Conservation (phyloP, 805 yeast species). For the Ogataea nitratoaversa region DNA sequence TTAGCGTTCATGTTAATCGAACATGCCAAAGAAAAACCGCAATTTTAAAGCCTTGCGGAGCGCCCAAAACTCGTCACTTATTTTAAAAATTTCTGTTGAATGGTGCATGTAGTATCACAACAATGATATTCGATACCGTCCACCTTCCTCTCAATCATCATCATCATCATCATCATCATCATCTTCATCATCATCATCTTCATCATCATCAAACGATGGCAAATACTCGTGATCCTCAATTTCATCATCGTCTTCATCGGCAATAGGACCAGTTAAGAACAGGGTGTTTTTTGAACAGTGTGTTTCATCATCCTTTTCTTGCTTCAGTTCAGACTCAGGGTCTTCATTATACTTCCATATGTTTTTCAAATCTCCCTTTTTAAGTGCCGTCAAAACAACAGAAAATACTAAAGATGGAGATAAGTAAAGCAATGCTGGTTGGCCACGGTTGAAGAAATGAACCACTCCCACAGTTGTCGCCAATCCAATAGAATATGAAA, state of each 20-base stretch:
- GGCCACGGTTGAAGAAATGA: conserved; percentile 41
- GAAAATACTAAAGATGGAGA: conserved; percentile 45
- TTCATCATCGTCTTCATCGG: conserved; percentile 15
- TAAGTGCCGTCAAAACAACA: conserved; percentile 31
- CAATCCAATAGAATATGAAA: conserved; percentile 47
- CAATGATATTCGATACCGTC: too few relatives aligned
- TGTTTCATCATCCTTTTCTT: conserved; percentile 11
- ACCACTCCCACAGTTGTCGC: conserved; percentile 38
- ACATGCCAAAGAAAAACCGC: too few relatives aligned
- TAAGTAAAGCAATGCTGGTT: conserved; percentile 64
- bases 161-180: too few relatives aligned
- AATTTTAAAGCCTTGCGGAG: too few relatives aligned
- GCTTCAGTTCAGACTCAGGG: conserved; percentile 10
- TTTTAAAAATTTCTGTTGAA: too few relatives aligned
- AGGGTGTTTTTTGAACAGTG: conserved; percentile 23
- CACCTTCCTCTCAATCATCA: too few relatives aligned
- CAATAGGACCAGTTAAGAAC: conserved; percentile 19
- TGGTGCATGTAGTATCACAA: too few relatives aligned
- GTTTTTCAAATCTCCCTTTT: conserved; percentile 36
- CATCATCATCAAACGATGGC: too few relatives aligned
- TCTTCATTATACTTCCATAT: conserved; percentile 39
- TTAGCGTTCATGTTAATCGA: too few relatives aligned
- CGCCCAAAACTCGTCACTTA: too few relatives aligned
- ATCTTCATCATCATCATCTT: too few relatives aligned
- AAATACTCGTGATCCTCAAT: too few relatives aligned